Conservation (phyloP, 495 filamentous ascomycete species). For the Paragyromitra xinjiangensis region DNA sequence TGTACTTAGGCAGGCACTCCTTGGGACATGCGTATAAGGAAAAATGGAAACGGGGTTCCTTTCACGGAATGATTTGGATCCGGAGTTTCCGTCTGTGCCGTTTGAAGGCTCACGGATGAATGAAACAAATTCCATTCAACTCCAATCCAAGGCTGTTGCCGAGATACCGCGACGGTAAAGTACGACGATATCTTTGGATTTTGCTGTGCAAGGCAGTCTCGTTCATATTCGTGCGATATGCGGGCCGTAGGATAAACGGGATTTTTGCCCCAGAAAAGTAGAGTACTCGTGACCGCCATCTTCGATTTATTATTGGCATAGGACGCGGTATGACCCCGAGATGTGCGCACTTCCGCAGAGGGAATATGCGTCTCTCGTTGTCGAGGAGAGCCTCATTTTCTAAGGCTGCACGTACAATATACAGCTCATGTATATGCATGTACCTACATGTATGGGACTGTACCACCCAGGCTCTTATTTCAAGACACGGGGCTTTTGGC, state of each 20-base stretch:
- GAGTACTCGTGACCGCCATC: conserved; percentile 37
- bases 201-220: not conserved
- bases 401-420: not conserved
- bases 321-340: conserved; percentile 18
- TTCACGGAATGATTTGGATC: conserved; percentile 28
- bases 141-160: conserved; percentile 6
- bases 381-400: conserved; percentile 23
- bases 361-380: not conserved
- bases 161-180: conserved; percentile 22
- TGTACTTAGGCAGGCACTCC: conserved; percentile 55
- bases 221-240: conserved; percentile 16
- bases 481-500: conserved; percentile 5
- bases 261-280: conserved; percentile 1
- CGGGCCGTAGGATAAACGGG: conserved; percentile 31
- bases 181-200: conserved; percentile 15
- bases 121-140: conserved; percentile 17
- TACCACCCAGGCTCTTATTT: not conserved
- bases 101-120: conserved; percentile 11
- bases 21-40: conserved; percentile 55
- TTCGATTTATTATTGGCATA: conserved; percentile 22
- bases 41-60: conserved; percentile 54
- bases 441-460: conserved; percentile 20
- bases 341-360: not conserved
- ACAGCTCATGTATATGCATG: conserved; percentile 10
- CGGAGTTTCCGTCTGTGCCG: conserved; percentile 22